Evolutionary conservation across 164 flowering plant genomes (phyloP).

Genomic region (Chimonanthus salicifolius): DNA sequence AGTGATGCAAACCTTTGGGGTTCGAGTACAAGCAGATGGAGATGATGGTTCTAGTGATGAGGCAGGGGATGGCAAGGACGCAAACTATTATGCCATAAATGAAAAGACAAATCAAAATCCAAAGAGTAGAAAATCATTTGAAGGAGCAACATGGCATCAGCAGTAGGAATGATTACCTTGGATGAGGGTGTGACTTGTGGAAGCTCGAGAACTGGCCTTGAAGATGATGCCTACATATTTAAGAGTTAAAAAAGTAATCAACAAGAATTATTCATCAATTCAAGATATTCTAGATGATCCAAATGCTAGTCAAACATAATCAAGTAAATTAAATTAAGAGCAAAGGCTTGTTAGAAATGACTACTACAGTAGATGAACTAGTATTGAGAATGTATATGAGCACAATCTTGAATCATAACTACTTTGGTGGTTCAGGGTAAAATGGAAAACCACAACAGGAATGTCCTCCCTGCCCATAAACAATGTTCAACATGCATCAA

Average conservation of each 20-base stretch:
- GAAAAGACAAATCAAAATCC: neutral
- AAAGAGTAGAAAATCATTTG: neutral
- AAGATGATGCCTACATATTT: slow-evolving; percentile 38
- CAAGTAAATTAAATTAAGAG: neutral
- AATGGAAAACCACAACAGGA: neutral
- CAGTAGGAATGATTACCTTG: slow-evolving; percentile 34
- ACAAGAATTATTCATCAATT: neutral
- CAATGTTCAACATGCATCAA: neutral
- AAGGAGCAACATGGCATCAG: neutral
- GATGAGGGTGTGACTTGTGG: slow-evolving; percentile 27
- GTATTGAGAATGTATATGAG: neutral
- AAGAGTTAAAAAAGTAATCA: neutral
- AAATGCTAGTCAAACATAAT: neutral
- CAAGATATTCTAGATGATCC: neutral
- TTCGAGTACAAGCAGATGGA: slow-evolving; percentile 38
- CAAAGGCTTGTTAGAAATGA: neutral
- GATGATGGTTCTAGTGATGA: slow-evolving; percentile 35
- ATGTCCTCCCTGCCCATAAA: neutral
- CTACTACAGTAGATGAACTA: neutral
- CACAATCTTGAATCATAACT: neutral
- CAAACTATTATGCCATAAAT: slow-evolving; percentile 25
- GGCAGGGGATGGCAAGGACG: slow-evolving; percentile 34
- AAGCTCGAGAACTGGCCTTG: slow-evolving; percentile 40
- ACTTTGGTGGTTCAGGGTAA: neutral
- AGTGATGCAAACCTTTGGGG: slow-evolving; percentile 31